Conservation (phyloP, 768 basidiomycete genomes). For the Hydnum rufescens region DNA sequence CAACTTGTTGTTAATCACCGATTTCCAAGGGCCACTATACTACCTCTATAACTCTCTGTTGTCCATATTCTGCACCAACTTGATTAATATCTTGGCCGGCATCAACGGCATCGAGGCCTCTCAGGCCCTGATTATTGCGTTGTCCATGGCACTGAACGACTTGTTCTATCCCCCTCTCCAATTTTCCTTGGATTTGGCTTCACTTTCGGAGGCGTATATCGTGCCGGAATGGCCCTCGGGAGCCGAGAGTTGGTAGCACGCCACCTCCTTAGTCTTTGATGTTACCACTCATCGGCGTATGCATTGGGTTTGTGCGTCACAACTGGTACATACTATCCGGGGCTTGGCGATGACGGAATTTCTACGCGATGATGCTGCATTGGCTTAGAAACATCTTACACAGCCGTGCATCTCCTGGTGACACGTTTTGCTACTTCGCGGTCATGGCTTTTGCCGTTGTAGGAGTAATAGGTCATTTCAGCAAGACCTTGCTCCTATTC, state of each 20-base stretch:
- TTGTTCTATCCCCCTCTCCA: conserved; percentile 86
- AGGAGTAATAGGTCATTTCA: conserved; percentile 92
- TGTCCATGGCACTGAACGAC: conserved; percentile 84
- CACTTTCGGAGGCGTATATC: conserved; percentile 61
- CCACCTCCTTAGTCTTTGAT: conserved; percentile 95
- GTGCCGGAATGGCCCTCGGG: conserved; percentile 66
- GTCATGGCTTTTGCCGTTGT: conserved; percentile 99
- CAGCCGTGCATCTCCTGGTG: conserved; percentile 84
- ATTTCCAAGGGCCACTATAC: conserved; percentile 60
- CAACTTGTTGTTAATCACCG: not conserved
- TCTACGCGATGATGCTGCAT: not conserved
- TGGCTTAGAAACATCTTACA: not conserved
- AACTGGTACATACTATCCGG: conserved; percentile 58
- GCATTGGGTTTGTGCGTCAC: conserved; percentile 83
- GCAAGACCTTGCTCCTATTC: conserved; percentile 88
- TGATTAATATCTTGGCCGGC: conserved; percentile 96
- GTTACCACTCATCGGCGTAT: conserved; percentile 85
- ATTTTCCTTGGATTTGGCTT: conserved; percentile 41
- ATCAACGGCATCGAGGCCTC: conserved; percentile 92
- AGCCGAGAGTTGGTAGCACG: conserved; percentile 74
- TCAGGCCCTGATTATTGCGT: conserved; percentile 80
- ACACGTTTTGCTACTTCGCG: conserved; percentile 91
- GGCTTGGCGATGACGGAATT: not conserved
- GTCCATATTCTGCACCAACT: conserved; percentile 93
- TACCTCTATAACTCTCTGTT: conserved; percentile 92